Percentiles rank a stretch among this genome's conserved stretches.
Evolutionary conservation across 306 rosid genomes (phyloP).

Genomic region (Glycyrrhiza uralensis): DNA sequence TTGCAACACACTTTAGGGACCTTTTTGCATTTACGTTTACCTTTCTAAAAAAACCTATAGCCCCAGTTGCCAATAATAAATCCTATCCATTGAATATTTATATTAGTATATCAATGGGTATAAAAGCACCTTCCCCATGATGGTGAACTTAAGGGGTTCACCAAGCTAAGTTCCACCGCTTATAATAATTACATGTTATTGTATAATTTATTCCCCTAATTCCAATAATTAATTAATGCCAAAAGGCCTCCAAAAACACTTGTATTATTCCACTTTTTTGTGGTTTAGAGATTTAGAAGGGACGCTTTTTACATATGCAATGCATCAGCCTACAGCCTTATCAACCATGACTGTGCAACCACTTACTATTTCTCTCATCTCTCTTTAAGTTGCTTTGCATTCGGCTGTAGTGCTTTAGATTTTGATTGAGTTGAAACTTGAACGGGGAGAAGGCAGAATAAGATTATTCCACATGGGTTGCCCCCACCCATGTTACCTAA

Average conservation of each 20-base stretch:
- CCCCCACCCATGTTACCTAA: constrained; percentile 31
- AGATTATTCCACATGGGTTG: constrained; percentile 62
- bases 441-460: constrained; percentile 21
- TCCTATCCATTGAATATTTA: too few species aligned
- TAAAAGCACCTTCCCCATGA: too few species aligned
- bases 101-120: too few species aligned
- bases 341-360: constrained; percentile 39
- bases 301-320: constrained; percentile 16
- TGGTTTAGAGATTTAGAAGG: constrained; percentile 21
- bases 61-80: too few species aligned
- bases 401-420: constrained; percentile 52
- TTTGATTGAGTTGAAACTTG: constrained; percentile 50
- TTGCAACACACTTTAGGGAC: too few species aligned
- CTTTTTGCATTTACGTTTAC: too few species aligned
- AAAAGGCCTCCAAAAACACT: not conserved
- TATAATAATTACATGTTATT: too few species aligned
- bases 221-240: not conserved
- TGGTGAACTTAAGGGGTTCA: too few species aligned
- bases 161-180: too few species aligned
- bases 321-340: constrained; percentile 39
- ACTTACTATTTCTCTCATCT: constrained; percentile 15
- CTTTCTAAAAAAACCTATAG: too few species aligned
- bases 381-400: constrained; percentile 32
- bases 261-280: not conserved
- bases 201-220: too few species aligned